Base-by-base conservation (phyloP, 441 rosid genomes). In the Aquilaria agallochum region DNA sequence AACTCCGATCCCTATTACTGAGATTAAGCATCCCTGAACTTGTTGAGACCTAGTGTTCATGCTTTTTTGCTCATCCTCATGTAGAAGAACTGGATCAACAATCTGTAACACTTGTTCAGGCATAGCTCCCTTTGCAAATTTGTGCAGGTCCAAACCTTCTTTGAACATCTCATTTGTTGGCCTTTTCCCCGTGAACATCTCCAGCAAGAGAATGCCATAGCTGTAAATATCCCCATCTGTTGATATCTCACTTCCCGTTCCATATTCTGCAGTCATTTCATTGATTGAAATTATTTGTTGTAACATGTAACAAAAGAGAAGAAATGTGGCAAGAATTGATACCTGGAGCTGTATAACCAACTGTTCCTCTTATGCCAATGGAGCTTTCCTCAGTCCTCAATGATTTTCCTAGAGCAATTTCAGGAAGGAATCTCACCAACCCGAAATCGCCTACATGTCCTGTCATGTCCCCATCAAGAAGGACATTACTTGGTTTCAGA, bases 331-430 rank as follows among this genome's bases (percentile, higher is more conserved):
- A 54, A 68, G 52, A 31, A 60, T 60, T 8, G 8, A n/a, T 71
- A 80, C 79, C 79, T 69, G 77, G 84, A 45, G 84, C 79, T 27
- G 76, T 76, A 40, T 80, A 80, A 47, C 84, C 79, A 14, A 72
- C 62, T 33, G 79, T 77, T 50, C 88, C 91, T 1, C 69, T 36
- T 49, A 82, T 53, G 9, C 9, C 45, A 10, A 40, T 40, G 1
- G 45, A 40, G 45, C 45, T 40, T 40, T 8, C 9, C 9, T 40
- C 45, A 40, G 27, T 20, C 27, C 27, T 20, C 9, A 10, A 1
- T 40, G 45, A 40, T 1, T 2, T 4, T 3, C 9, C 4, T 7
- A 5, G 45, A 40, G 7, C 45, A 40, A 40, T 40, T 40, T 40
- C 45, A 40, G 45, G 45, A 51, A 83, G 68, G 61, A 75, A 59